Base-by-base conservation (phyloP, 1,284 basidiomycete genomes). In the Leccinum pallidistipes region DNA sequence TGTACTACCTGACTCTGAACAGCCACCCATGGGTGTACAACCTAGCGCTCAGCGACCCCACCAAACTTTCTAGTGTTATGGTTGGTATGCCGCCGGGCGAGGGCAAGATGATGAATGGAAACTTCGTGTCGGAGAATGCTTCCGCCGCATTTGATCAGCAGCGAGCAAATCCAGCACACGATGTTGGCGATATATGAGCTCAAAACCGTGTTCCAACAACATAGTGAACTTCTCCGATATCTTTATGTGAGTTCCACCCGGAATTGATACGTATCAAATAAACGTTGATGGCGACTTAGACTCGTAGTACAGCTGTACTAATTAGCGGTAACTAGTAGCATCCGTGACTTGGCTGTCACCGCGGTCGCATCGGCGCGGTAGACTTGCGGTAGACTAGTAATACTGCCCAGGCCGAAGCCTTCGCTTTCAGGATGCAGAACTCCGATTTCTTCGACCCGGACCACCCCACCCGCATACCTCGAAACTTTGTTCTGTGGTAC, bases 161-260 rank as follows among this genome's bases (percentile, higher is more conserved):
- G 36, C 53, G 73, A 77, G 14, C 71, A 76, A 62, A 36, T 78
- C 16, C 69, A 73, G 27, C 65, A 65, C 0, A 75, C 77, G 7
- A 40, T 63, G 5, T 18, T 62, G 29, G 63, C 70, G 27, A 75
- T 83, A 38, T 12, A n/a, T 29, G 75, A 69, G 10, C 57, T 76
- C 3, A 80, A 76, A 66, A 56, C 67, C 0, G 65, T 73, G 0
- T 79, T 75, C 56, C 65, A 66, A 55, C 62, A 67, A 47, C 74
- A 68, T 62, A 72, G 76, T 78, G 66, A 70, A 74, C 69, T 59
- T 55, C 55, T 40, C 50, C 50, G n/a, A 47, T 56, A 59, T 57
- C 27, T 64, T 58, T 59, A 54, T 54, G 18, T 10, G 57, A 65
- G 64, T 66, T 59, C 60, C 68, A 31, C 68, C 67, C 3, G 68